Conservation (phyloP, 2,329 filamentous ascomycete species). For the Botryotinia narcissicola region DNA sequence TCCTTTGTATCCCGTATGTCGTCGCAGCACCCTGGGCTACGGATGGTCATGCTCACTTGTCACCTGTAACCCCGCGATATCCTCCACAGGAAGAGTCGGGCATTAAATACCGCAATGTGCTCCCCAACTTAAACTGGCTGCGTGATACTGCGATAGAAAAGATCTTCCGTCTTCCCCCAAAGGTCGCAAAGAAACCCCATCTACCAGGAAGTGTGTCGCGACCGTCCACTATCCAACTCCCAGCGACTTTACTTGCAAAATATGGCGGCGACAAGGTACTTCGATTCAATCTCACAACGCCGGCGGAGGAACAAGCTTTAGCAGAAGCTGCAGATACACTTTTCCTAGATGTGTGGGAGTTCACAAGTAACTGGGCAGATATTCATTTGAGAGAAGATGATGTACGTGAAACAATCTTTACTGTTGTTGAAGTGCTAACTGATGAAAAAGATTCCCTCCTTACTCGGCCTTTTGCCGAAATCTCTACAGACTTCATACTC, state of each 20-base stretch:
- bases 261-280: slow-evolving; percentile 86
- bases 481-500: slow-evolving; percentile 71
- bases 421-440: slow-evolving; percentile 22
- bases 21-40: slow-evolving; percentile 30
- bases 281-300: slow-evolving; percentile 74
- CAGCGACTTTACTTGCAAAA: slow-evolving; percentile 40
- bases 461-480: slow-evolving; percentile 73
- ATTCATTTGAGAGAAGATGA: slow-evolving; percentile 74
- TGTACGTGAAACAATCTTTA: slow-evolving; percentile 46
- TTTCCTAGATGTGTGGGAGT: slow-evolving; percentile 89
- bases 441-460: slow-evolving; percentile 55
- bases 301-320: slow-evolving; percentile 66
- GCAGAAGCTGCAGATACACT: slow-evolving; percentile 71
- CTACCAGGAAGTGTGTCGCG: slow-evolving; percentile 24
- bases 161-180: slow-evolving; percentile 46
- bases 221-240: slow-evolving; percentile 38
- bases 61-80: slow-evolving; percentile 18
- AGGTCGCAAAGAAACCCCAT: slow-evolving; percentile 27
- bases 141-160: slow-evolving; percentile 51
- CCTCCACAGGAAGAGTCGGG: slow-evolving; percentile 18
- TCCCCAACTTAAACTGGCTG: slow-evolving; percentile 51
- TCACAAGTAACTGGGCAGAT: slow-evolving; percentile 78
- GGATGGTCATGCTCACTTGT: slow-evolving; percentile 21
- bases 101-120: slow-evolving; percentile 36
- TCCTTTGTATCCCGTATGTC: slow-evolving; percentile 24